phyloP scores from a whole-genome alignment of 2,329 filamentous ascomycete genomes.

The Stachybotrys echinatus region DNA sequence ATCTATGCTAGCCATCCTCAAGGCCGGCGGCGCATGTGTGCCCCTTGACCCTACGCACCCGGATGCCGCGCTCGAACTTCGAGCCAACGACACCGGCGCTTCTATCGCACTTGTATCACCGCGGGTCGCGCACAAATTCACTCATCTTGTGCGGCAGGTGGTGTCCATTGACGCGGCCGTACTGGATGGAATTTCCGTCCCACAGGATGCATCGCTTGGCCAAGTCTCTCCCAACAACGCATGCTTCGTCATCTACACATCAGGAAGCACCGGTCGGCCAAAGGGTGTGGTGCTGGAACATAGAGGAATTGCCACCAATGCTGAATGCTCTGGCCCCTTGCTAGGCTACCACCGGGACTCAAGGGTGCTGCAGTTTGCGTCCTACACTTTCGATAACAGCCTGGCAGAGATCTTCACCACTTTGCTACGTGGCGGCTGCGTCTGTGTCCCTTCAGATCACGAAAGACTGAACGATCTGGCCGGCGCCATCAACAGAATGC shows the following conservation, averaged over 20 bases:
- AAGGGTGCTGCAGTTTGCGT: conserved; percentile 7
- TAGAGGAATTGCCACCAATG: conserved; percentile 4
- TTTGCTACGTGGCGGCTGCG: conserved; percentile 4
- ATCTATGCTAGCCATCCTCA: conserved; percentile 3
- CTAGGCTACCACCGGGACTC: conserved; percentile 4
- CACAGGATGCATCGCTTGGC: background rate
- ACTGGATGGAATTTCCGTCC: background rate
- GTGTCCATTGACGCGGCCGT: conserved; percentile 8
- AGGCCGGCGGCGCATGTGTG: conserved; percentile 10
- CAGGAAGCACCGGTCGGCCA: conserved; percentile 51
- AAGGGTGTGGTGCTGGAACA: conserved; percentile 39
- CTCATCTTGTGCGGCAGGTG: background rate
- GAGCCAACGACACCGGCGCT: conserved; percentile 6
- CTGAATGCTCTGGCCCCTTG: conserved; percentile 1
- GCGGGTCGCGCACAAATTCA: conserved; percentile 1
- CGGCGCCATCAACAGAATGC: conserved; percentile 7
- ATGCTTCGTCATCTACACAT: conserved; percentile 43
- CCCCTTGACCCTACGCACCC: conserved; percentile 14
- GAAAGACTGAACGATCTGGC: conserved; percentile 10
- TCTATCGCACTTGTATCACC: conserved; percentile 9
- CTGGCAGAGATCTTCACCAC: conserved; percentile 9
- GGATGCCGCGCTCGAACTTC: conserved; percentile 7
- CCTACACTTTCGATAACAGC: conserved; percentile 12
- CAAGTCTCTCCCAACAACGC: conserved; percentile 1
- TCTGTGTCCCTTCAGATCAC: conserved; percentile 5